Percentiles rank a stretch among this genome's conserved stretches.
These are phyloP conservation scores for Picochlorum sp. DNA, from an alignment of 139 green algal genomes.

Conservation along the genomic window DNA sequence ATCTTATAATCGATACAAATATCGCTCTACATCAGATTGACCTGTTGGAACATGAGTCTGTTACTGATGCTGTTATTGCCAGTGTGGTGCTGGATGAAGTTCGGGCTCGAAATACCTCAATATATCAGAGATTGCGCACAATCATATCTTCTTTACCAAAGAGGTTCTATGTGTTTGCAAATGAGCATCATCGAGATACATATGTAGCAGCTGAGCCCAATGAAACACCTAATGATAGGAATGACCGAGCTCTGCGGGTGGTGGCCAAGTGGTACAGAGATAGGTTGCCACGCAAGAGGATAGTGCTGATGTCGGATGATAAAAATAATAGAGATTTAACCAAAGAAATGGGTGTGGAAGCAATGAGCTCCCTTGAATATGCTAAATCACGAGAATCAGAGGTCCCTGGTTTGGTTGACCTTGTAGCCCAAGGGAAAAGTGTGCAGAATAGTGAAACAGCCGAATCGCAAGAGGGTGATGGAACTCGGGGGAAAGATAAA, in stretches of 20 bases:
- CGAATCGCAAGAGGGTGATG: background rate
- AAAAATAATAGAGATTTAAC: conserved; percentile 58
- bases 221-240: conserved; percentile 93
- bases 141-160: conserved; percentile 40
- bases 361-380: conserved; percentile 34
- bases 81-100: conserved; percentile 71
- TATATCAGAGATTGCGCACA: conserved; percentile 66
- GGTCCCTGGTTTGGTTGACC: conserved; percentile 51
- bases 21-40: conserved; percentile 86
- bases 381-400: conserved; percentile 16
- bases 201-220: conserved; percentile 47
- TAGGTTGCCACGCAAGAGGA: conserved; percentile 17
- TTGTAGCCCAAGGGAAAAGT: conserved; percentile 29
- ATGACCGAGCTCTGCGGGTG: conserved; percentile 92
- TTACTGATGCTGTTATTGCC: conserved; percentile 77
- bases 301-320: conserved; percentile 88
- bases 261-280: conserved; percentile 63
- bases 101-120: conserved; percentile 52
- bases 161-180: conserved; percentile 92
- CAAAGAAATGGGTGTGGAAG: conserved; percentile 40
- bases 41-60: conserved; percentile 76
- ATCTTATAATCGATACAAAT: conserved; percentile 93
- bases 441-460: background rate
- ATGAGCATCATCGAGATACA: conserved; percentile 88
- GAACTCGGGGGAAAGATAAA: conserved; percentile 25